A percentile compares a stretch with the other conserved stretches of the same genome.
These are phyloP conservation scores for Tricholoma sp. DNA, from an alignment of 768 basidiomycete genomes.

Conservation along the genomic window DNA sequence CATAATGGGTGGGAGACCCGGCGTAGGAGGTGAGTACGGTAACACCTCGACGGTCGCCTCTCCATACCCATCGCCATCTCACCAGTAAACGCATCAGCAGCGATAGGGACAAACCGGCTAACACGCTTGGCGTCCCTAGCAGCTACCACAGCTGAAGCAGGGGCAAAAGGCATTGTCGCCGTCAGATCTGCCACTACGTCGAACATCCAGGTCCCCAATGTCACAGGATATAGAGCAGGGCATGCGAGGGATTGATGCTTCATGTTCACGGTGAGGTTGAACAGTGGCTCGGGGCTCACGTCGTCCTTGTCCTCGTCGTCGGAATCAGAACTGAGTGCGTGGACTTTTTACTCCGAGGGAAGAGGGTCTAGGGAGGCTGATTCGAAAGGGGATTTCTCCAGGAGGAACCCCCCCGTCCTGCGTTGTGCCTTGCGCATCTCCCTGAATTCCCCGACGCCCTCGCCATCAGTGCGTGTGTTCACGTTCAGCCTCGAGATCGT, in stretches of 20 bases:
- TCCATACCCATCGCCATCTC: background rate
- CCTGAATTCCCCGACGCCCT: conserved; percentile 55
- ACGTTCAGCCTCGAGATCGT: background rate
- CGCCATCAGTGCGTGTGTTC: background rate
- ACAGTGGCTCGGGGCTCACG: conserved; percentile 20
- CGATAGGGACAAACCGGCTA: conserved; percentile 30
- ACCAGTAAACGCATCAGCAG: conserved; percentile 19
- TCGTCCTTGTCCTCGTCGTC: conserved; percentile 25
- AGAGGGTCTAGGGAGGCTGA: conserved; percentile 21
- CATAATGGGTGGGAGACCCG: no score
- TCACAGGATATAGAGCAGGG: conserved; percentile 45
- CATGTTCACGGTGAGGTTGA: conserved; percentile 12
- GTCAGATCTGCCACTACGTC: conserved; percentile 71
- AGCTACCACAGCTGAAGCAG: conserved; percentile 16
- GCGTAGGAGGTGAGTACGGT: no score
- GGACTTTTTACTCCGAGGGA: conserved; percentile 35
- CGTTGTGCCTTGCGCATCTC: conserved; percentile 59
- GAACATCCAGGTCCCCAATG: conserved; percentile 82
- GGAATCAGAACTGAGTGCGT: conserved; percentile 46
- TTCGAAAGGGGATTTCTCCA: conserved; percentile 30
- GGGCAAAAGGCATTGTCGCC: background rate
- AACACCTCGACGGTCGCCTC: background rate
- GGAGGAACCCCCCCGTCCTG: conserved; percentile 47
- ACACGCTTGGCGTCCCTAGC: conserved; percentile 18
- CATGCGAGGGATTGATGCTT: conserved; percentile 34